Evolutionary conservation across 495 filamentous ascomycete species (phyloP).

Genomic region (Aspergillus leporis): DNA sequence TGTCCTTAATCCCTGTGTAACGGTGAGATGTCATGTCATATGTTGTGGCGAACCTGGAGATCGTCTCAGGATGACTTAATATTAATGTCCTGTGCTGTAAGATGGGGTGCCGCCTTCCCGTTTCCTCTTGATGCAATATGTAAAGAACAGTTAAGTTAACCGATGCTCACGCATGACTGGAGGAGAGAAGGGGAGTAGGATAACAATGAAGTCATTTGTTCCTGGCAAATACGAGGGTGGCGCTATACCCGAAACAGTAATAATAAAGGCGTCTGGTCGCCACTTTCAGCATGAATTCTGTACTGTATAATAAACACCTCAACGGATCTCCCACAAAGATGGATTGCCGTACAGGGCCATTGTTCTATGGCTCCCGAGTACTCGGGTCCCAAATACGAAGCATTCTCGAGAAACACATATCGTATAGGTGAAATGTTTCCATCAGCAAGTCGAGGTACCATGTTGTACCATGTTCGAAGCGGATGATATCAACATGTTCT

Average conservation of each 20-base stretch:
- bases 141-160: neutral
- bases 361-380: neutral
- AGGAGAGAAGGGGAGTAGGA: neutral
- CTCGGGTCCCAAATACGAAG: neutral
- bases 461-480: neutral
- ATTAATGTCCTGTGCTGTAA: neutral
- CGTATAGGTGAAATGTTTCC: neutral
- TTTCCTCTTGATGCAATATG: neutral
- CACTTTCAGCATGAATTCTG: neutral
- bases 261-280: neutral
- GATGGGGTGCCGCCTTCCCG: neutral
- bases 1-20: neutral
- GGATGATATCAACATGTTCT: neutral
- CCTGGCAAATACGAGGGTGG: neutral
- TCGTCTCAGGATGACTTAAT: neutral
- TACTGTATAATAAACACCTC: neutral
- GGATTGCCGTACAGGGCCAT: neutral
- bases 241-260: conserved; percentile 4
- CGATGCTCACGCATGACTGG: neutral
- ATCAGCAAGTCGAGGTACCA: neutral
- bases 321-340: neutral
- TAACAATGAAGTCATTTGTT: neutral
- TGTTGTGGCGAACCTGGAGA: conserved; percentile 2
- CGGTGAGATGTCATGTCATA: neutral
- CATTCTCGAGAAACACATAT: neutral